Base-by-base conservation (phyloP, 1,139 yeast genomes). In the Diutina pseudorugosa region DNA sequence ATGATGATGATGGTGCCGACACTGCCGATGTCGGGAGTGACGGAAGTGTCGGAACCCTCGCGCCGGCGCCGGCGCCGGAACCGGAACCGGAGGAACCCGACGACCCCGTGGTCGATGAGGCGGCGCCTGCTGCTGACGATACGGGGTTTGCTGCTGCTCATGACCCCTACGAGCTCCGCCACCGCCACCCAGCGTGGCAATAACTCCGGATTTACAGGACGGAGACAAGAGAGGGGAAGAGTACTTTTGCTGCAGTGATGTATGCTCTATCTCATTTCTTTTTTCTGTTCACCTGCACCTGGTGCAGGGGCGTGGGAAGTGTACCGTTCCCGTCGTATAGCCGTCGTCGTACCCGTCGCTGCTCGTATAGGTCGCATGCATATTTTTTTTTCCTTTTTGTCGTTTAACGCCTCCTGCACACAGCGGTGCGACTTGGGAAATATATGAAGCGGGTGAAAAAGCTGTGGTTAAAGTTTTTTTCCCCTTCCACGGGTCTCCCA, bases 341-440 rank as follows among this genome's bases (percentile, higher is more conserved):
- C 23, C 45, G 19, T 43, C 47, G 47, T 43, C 47, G 47, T 43
- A 20, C 47, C 47, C 47, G 44, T 20, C 21, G 19, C n/a, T 11
- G 9, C 20, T 40, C 42, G 36, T 30, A 30, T 40, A 40, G 42
- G 8, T 16, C 20, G 19, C 20, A 16, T 40, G 42, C 18, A 16
- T 9, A 9, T n/a, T n/a, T 16, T 8, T 40, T 5, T 11, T 5
- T 40, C 9, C 4, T 19, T 40, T 40, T 18, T 40, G 18, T 40
- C n/a, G 41, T 2, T 11, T 14, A 14, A 2, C 14, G 41, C 41
- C 16, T 18, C 18, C 20, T 40, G 20, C 20, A 40, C 18, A 40
- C 42, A n/a, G 11, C 11, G 19, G n/a, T n/a, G 42, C 42, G 20
- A n/a, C n/a, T n/a, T 16, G 11, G 19, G n/a, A 5, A 40, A 16